These are phyloP conservation scores for Trichosporon ovoides DNA, from an alignment of 1,284 basidiomycete species.

Conservation along the genomic window DNA sequence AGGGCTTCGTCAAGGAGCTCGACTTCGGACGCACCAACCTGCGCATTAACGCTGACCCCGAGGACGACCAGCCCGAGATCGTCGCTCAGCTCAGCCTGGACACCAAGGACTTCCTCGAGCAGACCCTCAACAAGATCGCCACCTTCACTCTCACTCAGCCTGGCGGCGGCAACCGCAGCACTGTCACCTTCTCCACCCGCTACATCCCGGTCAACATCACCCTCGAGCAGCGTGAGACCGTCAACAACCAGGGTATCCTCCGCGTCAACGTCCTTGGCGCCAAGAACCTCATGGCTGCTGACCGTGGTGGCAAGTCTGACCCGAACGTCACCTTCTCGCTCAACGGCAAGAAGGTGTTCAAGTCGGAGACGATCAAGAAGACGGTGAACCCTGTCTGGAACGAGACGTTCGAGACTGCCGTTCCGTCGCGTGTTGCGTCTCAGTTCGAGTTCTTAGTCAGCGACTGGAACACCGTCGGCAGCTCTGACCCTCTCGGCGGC, in stretches of 20 bases:
- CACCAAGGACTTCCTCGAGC: slow-evolving; percentile 70
- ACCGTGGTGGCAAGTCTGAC: slow-evolving; percentile 69
- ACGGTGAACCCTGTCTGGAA: slow-evolving; percentile 78
- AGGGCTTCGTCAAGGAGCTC: slow-evolving; percentile 91
- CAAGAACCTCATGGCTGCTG: slow-evolving; percentile 70
- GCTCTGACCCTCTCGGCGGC: slow-evolving; percentile 71
- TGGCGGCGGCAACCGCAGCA: slow-evolving; percentile 51
- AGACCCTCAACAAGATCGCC: slow-evolving; percentile 54
- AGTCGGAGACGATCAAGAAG: slow-evolving; percentile 88
- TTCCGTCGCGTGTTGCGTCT: slow-evolving; percentile 77
- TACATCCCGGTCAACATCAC: slow-evolving; percentile 86
- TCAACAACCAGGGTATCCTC: slow-evolving; percentile 88
- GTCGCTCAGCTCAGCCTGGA: slow-evolving; percentile 75
- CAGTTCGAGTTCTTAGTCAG: slow-evolving; percentile 77
- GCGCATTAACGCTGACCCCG: slow-evolving; percentile 72
- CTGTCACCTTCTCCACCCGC: slow-evolving; percentile 66
- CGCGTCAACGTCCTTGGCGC: slow-evolving; percentile 74
- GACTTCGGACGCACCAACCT: slow-evolving; percentile 87
- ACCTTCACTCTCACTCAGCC: slow-evolving; percentile 38
- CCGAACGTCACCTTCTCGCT: slow-evolving; percentile 83
- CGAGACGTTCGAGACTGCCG: slow-evolving; percentile 65
- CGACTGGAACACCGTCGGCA: slow-evolving; percentile 88
- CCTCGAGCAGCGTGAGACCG: slow-evolving; percentile 81
- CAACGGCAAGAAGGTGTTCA: slow-evolving; percentile 75
- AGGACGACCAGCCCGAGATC: slow-evolving; percentile 66